Conservation (phyloP, 208 protist species). For the Balamuthia mandrillaris region DNA sequence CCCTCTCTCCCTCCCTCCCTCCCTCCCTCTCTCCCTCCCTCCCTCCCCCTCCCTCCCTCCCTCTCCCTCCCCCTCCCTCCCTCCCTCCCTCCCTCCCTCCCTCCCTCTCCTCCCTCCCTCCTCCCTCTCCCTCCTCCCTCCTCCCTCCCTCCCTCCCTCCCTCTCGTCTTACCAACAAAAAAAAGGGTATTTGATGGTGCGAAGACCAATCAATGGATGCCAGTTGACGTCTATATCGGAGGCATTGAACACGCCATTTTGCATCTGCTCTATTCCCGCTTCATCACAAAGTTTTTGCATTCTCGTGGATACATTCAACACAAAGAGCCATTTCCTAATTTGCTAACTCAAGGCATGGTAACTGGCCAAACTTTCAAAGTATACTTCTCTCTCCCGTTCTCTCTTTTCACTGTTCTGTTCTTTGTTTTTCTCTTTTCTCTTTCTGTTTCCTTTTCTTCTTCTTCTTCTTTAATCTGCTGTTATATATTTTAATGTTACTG, state of each 20-base stretch:
- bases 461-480: too few species aligned
- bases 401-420: constrained; percentile 13
- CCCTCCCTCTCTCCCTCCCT: too few species aligned
- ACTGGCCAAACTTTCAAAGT: constrained; percentile 50
- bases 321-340: constrained; percentile 72
- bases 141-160: neutral
- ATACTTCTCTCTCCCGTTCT: constrained; percentile 5
- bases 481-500: too few species aligned
- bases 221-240: constrained; percentile 80
- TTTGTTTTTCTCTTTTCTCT: constrained; percentile 3
- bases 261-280: constrained; percentile 81
- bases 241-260: constrained; percentile 83
- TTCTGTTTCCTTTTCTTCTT: too few species aligned
- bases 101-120: too few species aligned
- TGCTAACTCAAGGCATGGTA: constrained; percentile 75
- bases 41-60: too few species aligned
- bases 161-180: neutral
- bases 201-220: constrained; percentile 61
- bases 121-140: neutral
- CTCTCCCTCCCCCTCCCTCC: too few species aligned
- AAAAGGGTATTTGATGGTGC: constrained; percentile 40
- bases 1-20: too few species aligned
- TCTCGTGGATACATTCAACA: neutral
- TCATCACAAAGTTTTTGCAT: constrained; percentile 75
- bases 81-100: too few species aligned